phyloP scores from a whole-genome alignment of 2,329 filamentous ascomycete genomes.

The Fusarium continuum region DNA sequence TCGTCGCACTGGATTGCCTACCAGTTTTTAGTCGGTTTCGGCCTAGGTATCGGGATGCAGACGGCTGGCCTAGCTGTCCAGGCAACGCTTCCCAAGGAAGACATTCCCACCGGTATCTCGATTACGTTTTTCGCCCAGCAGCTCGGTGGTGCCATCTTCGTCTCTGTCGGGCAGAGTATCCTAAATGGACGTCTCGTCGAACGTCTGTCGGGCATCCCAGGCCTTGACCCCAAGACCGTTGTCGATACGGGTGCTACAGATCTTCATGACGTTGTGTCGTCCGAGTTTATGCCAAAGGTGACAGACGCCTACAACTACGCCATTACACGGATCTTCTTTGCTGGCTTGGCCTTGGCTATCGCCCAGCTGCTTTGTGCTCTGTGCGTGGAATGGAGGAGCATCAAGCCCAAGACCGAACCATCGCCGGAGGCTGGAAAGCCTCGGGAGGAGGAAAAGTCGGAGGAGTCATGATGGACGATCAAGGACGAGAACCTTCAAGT shows the following conservation, averaged over 20 bases:
- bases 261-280: conserved; percentile 62
- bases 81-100: conserved; percentile 60
- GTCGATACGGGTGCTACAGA: conserved; percentile 66
- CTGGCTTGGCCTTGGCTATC: conserved; percentile 64
- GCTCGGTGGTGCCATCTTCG: conserved; percentile 66
- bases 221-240: conserved; percentile 54
- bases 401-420: conserved; percentile 61
- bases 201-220: conserved; percentile 52
- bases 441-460: conserved; percentile 7
- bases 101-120: conserved; percentile 64
- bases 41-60: conserved; percentile 68
- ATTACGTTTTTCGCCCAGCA: conserved; percentile 68
- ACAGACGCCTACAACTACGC: conserved; percentile 72
- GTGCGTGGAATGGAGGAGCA: conserved; percentile 72
- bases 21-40: conserved; percentile 67
- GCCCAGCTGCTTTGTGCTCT: conserved; percentile 65
- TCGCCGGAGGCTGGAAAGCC: neutral
- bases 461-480: conserved; percentile 23
- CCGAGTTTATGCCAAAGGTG: conserved; percentile 61
- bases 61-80: conserved; percentile 65
- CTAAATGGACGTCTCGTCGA: conserved; percentile 58
- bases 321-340: conserved; percentile 70
- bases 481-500: neutral
- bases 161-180: conserved; percentile 65
- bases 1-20: conserved; percentile 67